Percentiles rank a stretch among this genome's conserved stretches.
These are phyloP conservation scores for Hapsidospora chrysogenum DNA, from an alignment of 495 filamentous ascomycete genomes.

Conservation along the genomic window DNA sequence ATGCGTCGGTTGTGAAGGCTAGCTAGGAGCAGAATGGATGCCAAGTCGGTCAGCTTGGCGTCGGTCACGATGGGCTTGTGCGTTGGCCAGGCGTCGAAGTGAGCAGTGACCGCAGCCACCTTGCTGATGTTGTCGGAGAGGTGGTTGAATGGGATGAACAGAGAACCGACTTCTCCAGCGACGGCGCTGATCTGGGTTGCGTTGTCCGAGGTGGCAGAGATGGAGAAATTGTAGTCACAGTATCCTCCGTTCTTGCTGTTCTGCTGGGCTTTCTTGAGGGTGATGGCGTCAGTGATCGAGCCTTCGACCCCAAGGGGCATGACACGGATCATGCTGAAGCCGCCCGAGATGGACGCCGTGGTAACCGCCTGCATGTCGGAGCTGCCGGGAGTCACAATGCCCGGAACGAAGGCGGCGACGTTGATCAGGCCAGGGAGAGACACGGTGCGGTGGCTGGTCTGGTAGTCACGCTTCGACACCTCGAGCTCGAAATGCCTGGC, in stretches of 20 bases:
- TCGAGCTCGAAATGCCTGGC: slow-evolving; percentile 72
- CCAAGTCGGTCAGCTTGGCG: slow-evolving; percentile 68
- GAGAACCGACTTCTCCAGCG: slow-evolving; percentile 59
- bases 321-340: slow-evolving; percentile 72
- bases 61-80: slow-evolving; percentile 78
- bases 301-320: slow-evolving; percentile 62
- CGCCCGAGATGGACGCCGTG: slow-evolving; percentile 57
- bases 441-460: slow-evolving; percentile 69
- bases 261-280: slow-evolving; percentile 59
- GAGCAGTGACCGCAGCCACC: slow-evolving; percentile 63
- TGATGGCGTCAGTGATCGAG: slow-evolving; percentile 54
- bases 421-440: slow-evolving; percentile 65
- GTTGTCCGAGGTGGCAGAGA: slow-evolving; percentile 64
- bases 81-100: slow-evolving; percentile 66
- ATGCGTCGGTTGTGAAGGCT: slow-evolving; percentile 73
- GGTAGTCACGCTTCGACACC: slow-evolving; percentile 68
- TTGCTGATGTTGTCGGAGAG: slow-evolving; percentile 75
- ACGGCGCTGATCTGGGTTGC: slow-evolving; percentile 58
- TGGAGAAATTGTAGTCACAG: slow-evolving; percentile 79
- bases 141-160: slow-evolving; percentile 83
- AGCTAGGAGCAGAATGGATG: slow-evolving; percentile 62
- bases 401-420: slow-evolving; percentile 66
- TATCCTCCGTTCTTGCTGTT: slow-evolving; percentile 49
- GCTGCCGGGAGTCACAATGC: slow-evolving; percentile 43
- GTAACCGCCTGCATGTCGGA: slow-evolving; percentile 55